phyloP scores from a whole-genome alignment of 2,329 filamentous ascomycete genomes.

The Gnomoniopsis smithogilvyi region DNA sequence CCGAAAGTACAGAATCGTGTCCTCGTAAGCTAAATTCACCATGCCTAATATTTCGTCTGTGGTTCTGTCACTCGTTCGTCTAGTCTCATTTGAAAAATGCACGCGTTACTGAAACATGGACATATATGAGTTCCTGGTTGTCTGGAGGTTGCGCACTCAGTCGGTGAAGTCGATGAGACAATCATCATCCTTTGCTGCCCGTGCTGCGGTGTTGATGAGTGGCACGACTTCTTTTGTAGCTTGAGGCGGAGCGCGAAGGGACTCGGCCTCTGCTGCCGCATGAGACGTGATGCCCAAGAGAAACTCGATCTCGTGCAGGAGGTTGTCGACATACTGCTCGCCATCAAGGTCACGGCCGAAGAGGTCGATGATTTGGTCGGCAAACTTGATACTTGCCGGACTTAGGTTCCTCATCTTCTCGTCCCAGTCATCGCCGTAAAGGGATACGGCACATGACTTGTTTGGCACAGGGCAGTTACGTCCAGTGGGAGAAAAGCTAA shows the following conservation, averaged over 20 bases:
- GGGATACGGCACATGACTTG: slow-evolving; percentile 18
- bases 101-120: background rate
- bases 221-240: too few relatives aligned
- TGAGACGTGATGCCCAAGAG: too few relatives aligned
- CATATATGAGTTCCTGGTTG: too few relatives aligned
- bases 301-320: background rate
- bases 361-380: background rate
- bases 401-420: slow-evolving; percentile 21
- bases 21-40: background rate
- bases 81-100: background rate
- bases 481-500: slow-evolving; percentile 5
- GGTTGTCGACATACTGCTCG: background rate
- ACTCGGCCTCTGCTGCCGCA: background rate
- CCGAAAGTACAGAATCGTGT: background rate
- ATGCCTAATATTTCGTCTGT: background rate
- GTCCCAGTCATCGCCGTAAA: slow-evolving; percentile 12
- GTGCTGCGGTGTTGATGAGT: too few relatives aligned
- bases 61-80: background rate
- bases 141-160: too few relatives aligned
- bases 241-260: too few relatives aligned
- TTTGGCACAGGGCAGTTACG: background rate
- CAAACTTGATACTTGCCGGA: slow-evolving; percentile 1
- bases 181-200: too few relatives aligned
- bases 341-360: background rate
- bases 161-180: too few relatives aligned